A percentile compares a stretch with the other conserved stretches of the same genome.
Evolutionary conservation across 129 eudicot genomes (phyloP).

Genomic region (Artemisia annua): DNA sequence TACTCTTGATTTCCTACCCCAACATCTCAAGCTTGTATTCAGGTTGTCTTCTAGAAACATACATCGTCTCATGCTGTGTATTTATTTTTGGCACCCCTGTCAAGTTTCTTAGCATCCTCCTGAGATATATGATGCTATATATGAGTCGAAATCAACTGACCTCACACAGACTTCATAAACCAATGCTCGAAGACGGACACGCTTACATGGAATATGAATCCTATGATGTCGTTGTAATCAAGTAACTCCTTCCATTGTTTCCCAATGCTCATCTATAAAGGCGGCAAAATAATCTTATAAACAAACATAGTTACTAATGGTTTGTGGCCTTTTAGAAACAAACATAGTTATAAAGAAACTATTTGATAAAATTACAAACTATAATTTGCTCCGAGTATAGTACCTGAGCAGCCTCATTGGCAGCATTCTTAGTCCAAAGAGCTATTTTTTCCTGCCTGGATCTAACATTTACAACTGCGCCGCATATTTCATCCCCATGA

Average conservation of each 20-base stretch:
- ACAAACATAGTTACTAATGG: neutral
- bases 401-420: constrained; percentile 94
- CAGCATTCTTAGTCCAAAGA: constrained; percentile 92
- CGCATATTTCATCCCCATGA: constrained; percentile 94
- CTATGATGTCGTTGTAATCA: constrained; percentile 68
- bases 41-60: neutral
- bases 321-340: no score
- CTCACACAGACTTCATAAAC: neutral
- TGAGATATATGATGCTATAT: constrained; percentile 19
- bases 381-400: neutral
- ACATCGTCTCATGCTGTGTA: constrained; percentile 38
- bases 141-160: neutral
- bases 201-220: constrained; percentile 82
- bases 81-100: constrained; percentile 64
- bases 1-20: no score
- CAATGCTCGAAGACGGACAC: neutral
- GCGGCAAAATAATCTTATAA: neutral
- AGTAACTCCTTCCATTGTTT: constrained; percentile 80
- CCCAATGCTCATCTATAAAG: constrained; percentile 70
- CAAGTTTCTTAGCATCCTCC: constrained; percentile 82
- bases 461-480: constrained; percentile 88
- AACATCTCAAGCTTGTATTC: constrained; percentile 10
- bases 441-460: constrained; percentile 72
- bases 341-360: no score
- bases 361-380: no score